Conservation (phyloP, 2,329 filamentous ascomycete genomes). For the Herpotrichia juniperi region DNA sequence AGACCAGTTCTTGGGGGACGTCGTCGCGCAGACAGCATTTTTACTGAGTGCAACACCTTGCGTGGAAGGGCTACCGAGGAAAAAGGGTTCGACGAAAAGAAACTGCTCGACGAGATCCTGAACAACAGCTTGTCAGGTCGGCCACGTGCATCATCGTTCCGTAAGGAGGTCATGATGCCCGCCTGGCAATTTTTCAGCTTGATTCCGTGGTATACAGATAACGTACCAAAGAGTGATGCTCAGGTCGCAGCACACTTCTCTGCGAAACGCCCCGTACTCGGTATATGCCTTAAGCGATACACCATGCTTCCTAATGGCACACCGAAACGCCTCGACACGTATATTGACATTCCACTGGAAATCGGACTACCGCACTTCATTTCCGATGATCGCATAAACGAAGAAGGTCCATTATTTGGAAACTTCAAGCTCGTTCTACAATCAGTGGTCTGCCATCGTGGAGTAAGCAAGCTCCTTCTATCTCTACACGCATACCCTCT, state of each 20-base stretch:
- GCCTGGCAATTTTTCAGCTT: constrained; percentile 98
- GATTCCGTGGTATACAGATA: constrained; percentile 87
- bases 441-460: constrained; percentile 90
- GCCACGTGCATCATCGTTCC: constrained; percentile 49
- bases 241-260: constrained; percentile 91
- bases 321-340: constrained; percentile 76
- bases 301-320: constrained; percentile 72
- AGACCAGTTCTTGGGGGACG: constrained; percentile 40
- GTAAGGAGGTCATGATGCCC: constrained; percentile 90
- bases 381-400: constrained; percentile 73
- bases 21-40: constrained; percentile 56
- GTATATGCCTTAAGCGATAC: constrained; percentile 92
- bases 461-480: too few species aligned
- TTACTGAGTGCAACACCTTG: constrained; percentile 51
- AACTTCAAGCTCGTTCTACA: constrained; percentile 94
- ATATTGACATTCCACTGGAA: constrained; percentile 89
- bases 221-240: constrained; percentile 68
- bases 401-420: constrained; percentile 72
- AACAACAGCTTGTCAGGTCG: constrained; percentile 37
- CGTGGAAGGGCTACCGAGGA: constrained; percentile 52
- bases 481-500: too few species aligned
- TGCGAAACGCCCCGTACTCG: constrained; percentile 80
- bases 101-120: constrained; percentile 47
- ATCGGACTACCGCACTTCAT: constrained; percentile 88
- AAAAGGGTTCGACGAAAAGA: constrained; percentile 58